A percentile compares a stretch with the other conserved stretches of the same genome.
phyloP scores from a whole-genome alignment of 1,139 yeast genomes.

The Suhomyces taliae region DNA sequence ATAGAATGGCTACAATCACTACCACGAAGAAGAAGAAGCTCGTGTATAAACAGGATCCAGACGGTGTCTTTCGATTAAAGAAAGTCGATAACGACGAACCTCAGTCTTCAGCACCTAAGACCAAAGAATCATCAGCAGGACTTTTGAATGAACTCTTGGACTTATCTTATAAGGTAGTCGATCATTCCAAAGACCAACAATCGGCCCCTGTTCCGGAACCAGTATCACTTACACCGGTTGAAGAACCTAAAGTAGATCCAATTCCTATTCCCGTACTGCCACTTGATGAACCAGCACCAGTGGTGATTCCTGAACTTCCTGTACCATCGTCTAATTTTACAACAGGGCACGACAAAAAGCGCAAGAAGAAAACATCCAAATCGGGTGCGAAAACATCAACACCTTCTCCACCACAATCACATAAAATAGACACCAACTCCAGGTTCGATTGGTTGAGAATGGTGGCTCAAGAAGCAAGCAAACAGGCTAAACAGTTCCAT shows the following conservation, averaged over 20 bases:
- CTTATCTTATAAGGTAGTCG: conserved; percentile 12
- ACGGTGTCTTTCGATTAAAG: conserved; percentile 44
- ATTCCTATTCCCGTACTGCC: not conserved
- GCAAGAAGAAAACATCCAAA: conserved; percentile 7
- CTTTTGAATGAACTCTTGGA: conserved; percentile 26
- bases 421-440: not conserved
- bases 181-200: not conserved
- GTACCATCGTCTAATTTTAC: conserved; percentile 3
- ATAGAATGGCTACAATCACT: conserved; percentile 15
- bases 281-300: conserved; percentile 1
- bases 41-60: conserved; percentile 43
- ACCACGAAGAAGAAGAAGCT: conserved; percentile 27
- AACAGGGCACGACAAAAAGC: conserved; percentile 8
- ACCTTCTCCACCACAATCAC: not conserved
- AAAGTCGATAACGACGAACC: conserved; percentile 20
- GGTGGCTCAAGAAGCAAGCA: conserved; percentile 3
- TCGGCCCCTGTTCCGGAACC: not conserved
- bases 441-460: conserved; percentile 4
- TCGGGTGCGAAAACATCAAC: conserved; percentile 2
- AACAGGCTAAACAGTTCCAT: conserved; percentile 21
- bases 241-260: not conserved
- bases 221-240: not conserved
- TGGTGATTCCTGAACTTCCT: not conserved
- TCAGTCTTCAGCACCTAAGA: conserved; percentile 5
- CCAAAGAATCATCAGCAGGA: conserved; percentile 2